phyloP scores from a whole-genome alignment of 2,329 filamentous ascomycete species.

The Neurospora sp. region DNA sequence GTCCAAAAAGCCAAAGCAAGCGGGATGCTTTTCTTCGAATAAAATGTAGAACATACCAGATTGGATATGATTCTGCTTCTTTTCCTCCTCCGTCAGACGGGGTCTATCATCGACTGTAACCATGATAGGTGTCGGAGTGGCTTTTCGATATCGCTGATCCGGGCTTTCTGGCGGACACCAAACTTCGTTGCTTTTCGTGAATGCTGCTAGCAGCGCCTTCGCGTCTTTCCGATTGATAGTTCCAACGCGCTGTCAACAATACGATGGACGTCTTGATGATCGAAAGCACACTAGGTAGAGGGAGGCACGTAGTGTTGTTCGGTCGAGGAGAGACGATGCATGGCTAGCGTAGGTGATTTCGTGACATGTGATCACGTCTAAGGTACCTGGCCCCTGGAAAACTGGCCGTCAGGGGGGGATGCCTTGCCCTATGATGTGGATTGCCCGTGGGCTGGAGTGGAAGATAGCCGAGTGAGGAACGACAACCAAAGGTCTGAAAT shows the following conservation, averaged over 20 bases:
- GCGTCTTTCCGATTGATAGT: not conserved
- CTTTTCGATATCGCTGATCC: not conserved
- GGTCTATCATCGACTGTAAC: slow-evolving; percentile 19
- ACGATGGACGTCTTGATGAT: not conserved
- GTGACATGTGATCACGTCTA: not conserved
- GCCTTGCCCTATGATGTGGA: not conserved
- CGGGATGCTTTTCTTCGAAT: not conserved
- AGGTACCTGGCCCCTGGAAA: not conserved
- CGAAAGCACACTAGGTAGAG: not conserved
- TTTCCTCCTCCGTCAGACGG: slow-evolving; percentile 29
- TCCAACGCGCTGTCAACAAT: not conserved
- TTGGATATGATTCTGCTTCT: slow-evolving; percentile 27
- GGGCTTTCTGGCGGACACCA: not conserved
- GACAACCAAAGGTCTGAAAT: not conserved
- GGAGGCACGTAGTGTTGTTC: not conserved
- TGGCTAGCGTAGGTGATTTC: not conserved
- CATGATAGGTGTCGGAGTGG: not conserved
- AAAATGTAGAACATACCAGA: slow-evolving; percentile 19
- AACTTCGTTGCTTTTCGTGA: not conserved
- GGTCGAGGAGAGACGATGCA: not conserved
- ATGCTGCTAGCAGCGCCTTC: not conserved
- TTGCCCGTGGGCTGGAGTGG: not conserved
- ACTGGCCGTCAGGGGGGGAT: not conserved
- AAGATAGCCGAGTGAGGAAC: not conserved
- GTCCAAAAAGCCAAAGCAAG: not conserved